phyloP scores from a whole-genome alignment of 2,329 filamentous ascomycete species.

The Paecilomyces variotii region DNA sequence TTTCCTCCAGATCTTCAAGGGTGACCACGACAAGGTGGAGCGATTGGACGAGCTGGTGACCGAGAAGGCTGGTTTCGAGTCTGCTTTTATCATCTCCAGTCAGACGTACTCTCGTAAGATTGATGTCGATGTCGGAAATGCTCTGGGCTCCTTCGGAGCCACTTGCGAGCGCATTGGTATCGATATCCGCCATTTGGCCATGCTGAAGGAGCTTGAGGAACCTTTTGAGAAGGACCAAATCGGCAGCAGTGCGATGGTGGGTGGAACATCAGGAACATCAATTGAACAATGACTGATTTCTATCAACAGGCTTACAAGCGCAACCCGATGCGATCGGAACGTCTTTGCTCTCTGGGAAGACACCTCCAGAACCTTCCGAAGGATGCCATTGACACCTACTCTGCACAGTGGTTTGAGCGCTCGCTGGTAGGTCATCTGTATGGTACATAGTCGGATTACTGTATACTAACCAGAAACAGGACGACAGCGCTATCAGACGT shows the following conservation, averaged over 20 bases:
- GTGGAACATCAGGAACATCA: slow-evolving; percentile 1
- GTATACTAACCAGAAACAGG: slow-evolving; percentile 4
- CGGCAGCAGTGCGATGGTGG: slow-evolving; percentile 53
- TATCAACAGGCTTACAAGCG: slow-evolving; percentile 56
- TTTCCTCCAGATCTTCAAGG: slow-evolving; percentile 62
- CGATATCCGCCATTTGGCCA: slow-evolving; percentile 66
- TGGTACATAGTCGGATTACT: neutral
- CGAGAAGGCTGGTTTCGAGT: slow-evolving; percentile 57
- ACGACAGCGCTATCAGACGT: slow-evolving; percentile 33
- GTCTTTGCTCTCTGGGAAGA: slow-evolving; percentile 52
- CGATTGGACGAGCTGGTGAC: slow-evolving; percentile 56
- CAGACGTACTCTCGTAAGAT: slow-evolving; percentile 77
- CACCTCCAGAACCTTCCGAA: slow-evolving; percentile 47
- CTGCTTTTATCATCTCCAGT: slow-evolving; percentile 57
- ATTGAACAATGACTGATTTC: slow-evolving; percentile 25
- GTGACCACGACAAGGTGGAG: slow-evolving; percentile 53
- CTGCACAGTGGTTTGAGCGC: slow-evolving; percentile 68
- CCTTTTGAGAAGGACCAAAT: slow-evolving; percentile 76
- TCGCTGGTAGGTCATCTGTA: slow-evolving; percentile 43
- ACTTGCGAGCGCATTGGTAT: slow-evolving; percentile 66
- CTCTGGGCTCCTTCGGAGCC: slow-evolving; percentile 70
- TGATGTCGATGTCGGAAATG: slow-evolving; percentile 71
- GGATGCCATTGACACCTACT: slow-evolving; percentile 58
- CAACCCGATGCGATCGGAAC: slow-evolving; percentile 50
- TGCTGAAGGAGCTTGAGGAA: slow-evolving; percentile 78